phyloP scores from a whole-genome alignment of 2,329 filamentous ascomycete species.

The Curvularia hawaiiensis region DNA sequence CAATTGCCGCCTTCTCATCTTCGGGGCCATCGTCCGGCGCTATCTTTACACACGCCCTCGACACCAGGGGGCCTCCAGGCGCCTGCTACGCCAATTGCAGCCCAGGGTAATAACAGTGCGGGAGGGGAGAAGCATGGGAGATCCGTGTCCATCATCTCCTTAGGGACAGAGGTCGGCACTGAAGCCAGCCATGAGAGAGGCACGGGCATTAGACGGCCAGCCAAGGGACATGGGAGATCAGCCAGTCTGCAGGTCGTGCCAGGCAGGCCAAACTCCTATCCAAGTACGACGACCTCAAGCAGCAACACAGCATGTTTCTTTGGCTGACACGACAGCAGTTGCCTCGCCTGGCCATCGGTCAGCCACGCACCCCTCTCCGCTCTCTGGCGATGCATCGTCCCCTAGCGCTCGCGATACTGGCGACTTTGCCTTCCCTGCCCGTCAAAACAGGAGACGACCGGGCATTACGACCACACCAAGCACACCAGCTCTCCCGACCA shows the following conservation, averaged over 20 bases:
- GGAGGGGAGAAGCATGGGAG: slow-evolving; percentile 48
- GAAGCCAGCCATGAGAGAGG: slow-evolving; percentile 37
- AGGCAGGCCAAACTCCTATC: slow-evolving; percentile 44
- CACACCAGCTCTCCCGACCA: slow-evolving; percentile 48
- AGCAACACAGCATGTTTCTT: not conserved
- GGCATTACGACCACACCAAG: slow-evolving; percentile 46
- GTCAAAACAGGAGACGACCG: slow-evolving; percentile 35
- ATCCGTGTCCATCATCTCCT: slow-evolving; percentile 57
- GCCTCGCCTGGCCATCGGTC: slow-evolving; percentile 40
- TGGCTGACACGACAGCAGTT: slow-evolving; percentile 33
- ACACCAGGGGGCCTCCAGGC: slow-evolving; percentile 31
- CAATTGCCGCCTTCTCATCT: slow-evolving; percentile 43
- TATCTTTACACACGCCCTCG: slow-evolving; percentile 62
- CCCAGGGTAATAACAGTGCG: slow-evolving; percentile 34
- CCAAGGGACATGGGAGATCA: slow-evolving; percentile 74
- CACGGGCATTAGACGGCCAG: slow-evolving; percentile 51
- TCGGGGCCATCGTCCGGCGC: slow-evolving; percentile 68
- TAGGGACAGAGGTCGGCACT: slow-evolving; percentile 51
- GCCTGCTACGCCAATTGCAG: slow-evolving; percentile 27
- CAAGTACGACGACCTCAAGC: slow-evolving; percentile 27
- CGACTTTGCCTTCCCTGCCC: slow-evolving; percentile 39
- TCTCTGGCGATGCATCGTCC: slow-evolving; percentile 48
- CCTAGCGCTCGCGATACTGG: slow-evolving; percentile 33
- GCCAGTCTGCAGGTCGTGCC: slow-evolving; percentile 79
- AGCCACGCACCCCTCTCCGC: slow-evolving; percentile 49